Base-by-base conservation (phyloP, 805 yeast species). In the Ogataea zsoltii region DNA sequence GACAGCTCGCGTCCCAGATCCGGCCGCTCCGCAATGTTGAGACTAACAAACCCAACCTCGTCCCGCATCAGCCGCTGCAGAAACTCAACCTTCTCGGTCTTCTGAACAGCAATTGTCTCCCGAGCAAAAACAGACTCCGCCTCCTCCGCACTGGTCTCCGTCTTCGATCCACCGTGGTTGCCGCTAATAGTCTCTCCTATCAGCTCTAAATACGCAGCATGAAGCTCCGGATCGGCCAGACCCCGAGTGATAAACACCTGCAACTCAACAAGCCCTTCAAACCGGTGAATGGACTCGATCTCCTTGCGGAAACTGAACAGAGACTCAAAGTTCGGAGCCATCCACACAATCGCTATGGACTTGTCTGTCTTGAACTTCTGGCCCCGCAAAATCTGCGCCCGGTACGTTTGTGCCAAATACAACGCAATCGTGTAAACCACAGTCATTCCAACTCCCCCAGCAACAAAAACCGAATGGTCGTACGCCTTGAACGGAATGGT, bases 401-500 rank as follows among this genome's bases (percentile, higher is more conserved):
- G 54, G 44, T 60, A 57, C 1, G 62, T 61, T 40, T 58, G 59
- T 0, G 67, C 68, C 26, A 77, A 52, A 36, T 71, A 68, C 19
- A 68, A 51, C 1, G 77, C 78, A 45, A 78, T 71, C 2, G 79
- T 68, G 33, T 75, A 66, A 9, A 78, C 67, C 0, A 81, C 84
- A 0, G 88, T 79, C 55, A 82, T 72, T 10, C 88, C 88, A 50
- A 79, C 77, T 5, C 87, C 88, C 9, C 87, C 87, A 3, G 84
- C 82, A 33, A 82, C 61, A 35, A 80, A 70, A 7, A 80, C 62
- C 1, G 76, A 74, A 38, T 71, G 69, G 29, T 69, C 70, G 54
- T 75, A 79, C 16, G 71, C 67, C 38, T 69, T 69, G 46, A 77
- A 74, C 1, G 81, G 82, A 2, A 71, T 57, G 5, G 63, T 57